Conservation (phyloP, 192 early-diverging fungal genomes). For the Piromyces sp. region DNA sequence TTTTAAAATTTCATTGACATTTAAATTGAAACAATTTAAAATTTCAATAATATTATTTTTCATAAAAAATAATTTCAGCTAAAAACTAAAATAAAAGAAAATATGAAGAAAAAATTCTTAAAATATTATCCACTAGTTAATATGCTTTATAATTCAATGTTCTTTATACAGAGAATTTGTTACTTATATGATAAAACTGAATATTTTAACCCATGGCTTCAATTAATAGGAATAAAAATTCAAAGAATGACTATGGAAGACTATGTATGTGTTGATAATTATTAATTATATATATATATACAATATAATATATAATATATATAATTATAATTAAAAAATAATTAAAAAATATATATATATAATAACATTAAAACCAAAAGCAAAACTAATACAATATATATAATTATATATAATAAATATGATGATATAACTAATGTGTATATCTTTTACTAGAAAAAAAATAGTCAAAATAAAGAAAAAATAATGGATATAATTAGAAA, state of each 20-base stretch:
- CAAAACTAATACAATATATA: too few species aligned
- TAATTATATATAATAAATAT: too few species aligned
- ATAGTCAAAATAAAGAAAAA: neutral
- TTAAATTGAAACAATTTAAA: too few species aligned
- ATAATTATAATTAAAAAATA: too few species aligned
- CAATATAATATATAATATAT: too few species aligned
- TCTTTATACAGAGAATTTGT: constrained; percentile 44
- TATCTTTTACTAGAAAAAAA: neutral
- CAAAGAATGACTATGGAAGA: constrained; percentile 65
- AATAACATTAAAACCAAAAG: too few species aligned
- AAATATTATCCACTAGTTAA: constrained; percentile 57
- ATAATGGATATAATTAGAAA: neutral
- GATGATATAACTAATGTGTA: too few species aligned
- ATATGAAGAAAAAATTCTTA: constrained; percentile 21
- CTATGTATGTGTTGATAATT: constrained; percentile 37
- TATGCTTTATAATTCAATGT: constrained; percentile 40
- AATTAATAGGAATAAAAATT: constrained; percentile 55
- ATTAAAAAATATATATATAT: neutral
- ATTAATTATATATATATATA: neutral
- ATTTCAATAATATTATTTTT: too few species aligned
- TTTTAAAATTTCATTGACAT: too few species aligned
- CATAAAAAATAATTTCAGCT: neutral
- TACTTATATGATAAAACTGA: constrained; percentile 73
- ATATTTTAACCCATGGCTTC: constrained; percentile 71
- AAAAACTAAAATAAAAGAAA: neutral